Percentiles rank a stretch among this genome's conserved stretches.
These are phyloP conservation scores for Conoideocrella luteorostrata DNA, from an alignment of 2,329 filamentous ascomycete genomes.

Conservation along the genomic window DNA sequence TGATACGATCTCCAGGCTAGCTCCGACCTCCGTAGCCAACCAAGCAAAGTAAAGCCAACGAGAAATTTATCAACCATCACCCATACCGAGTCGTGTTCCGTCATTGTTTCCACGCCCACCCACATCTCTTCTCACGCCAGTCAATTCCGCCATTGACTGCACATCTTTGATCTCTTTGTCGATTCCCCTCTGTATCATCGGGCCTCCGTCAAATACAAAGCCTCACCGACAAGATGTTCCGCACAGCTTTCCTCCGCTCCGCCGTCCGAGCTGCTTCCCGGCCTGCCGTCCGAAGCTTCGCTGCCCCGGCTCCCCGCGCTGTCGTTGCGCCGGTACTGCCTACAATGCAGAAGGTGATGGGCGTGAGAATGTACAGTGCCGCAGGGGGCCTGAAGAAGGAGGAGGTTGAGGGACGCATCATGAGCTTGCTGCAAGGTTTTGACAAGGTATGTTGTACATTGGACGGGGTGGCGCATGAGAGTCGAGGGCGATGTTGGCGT, in stretches of 20 bases:
- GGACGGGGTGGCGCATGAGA: too few relatives aligned
- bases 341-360: slow-evolving; percentile 47
- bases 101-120: background rate
- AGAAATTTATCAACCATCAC: slow-evolving; percentile 41
- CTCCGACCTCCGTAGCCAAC: slow-evolving; percentile 22
- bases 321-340: slow-evolving; percentile 42
- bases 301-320: slow-evolving; percentile 49
- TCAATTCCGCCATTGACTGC: slow-evolving; percentile 12
- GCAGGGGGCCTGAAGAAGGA: slow-evolving; percentile 69
- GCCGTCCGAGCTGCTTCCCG: slow-evolving; percentile 54
- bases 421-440: slow-evolving; percentile 89
- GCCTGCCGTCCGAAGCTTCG: slow-evolving; percentile 48
- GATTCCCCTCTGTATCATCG: too few relatives aligned
- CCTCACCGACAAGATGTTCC: slow-evolving; percentile 61
- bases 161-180: too few relatives aligned
- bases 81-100: slow-evolving; percentile 3
- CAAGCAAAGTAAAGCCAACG: slow-evolving; percentile 21
- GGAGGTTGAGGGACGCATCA: slow-evolving; percentile 87
- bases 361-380: slow-evolving; percentile 81
- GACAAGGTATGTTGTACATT: slow-evolving; percentile 70
- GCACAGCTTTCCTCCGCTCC: slow-evolving; percentile 76
- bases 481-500: too few relatives aligned
- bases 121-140: background rate
- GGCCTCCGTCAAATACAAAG: too few relatives aligned
- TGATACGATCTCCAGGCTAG: slow-evolving; percentile 12